Evolutionary conservation across 192 early-diverging fungal genomes (phyloP).

Genomic region (Haplosporangium gracile): DNA sequence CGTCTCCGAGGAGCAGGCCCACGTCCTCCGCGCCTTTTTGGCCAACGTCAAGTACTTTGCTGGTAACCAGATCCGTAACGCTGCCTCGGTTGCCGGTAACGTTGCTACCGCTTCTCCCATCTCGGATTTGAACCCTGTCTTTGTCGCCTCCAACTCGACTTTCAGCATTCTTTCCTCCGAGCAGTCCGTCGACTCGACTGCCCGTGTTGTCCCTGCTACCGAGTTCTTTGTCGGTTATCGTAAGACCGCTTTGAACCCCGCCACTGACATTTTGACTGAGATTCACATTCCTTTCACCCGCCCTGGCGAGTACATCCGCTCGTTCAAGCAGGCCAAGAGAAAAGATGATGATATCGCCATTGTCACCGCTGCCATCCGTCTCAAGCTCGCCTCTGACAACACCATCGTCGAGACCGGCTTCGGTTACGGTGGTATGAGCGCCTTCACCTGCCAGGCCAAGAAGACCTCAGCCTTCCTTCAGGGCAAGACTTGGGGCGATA

Average conservation of each 20-base stretch:
- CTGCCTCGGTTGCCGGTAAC: constrained; percentile 88
- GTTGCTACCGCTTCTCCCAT: constrained; percentile 91
- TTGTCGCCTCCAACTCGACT: constrained; percentile 73
- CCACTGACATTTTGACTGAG: constrained; percentile 74
- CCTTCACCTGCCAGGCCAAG: constrained; percentile 71
- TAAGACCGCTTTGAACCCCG: constrained; percentile 73
- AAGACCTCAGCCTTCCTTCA: constrained; percentile 56
- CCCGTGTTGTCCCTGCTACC: constrained; percentile 67
- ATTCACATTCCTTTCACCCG: constrained; percentile 76
- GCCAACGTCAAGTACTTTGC: constrained; percentile 86
- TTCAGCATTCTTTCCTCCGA: constrained; percentile 62
- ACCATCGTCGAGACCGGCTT: constrained; percentile 70
- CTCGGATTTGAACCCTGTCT: constrained; percentile 90
- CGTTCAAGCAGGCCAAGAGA: constrained; percentile 91
- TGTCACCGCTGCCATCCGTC: constrained; percentile 80
- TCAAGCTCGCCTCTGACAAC: constrained; percentile 64
- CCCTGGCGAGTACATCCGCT: constrained; percentile 70
- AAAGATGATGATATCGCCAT: constrained; percentile 92
- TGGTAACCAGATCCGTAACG: constrained; percentile 88
- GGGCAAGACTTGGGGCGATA: constrained; percentile 71
- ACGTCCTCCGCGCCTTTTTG: constrained; percentile 75
- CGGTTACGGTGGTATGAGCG: constrained; percentile 86
- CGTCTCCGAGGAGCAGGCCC: constrained; percentile 57
- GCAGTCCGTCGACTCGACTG: constrained; percentile 47
- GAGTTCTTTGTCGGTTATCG: constrained; percentile 91